These are phyloP conservation scores for Gastrolobium bilobum DNA, from an alignment of 306 rosid genomes.

Conservation along the genomic window DNA sequence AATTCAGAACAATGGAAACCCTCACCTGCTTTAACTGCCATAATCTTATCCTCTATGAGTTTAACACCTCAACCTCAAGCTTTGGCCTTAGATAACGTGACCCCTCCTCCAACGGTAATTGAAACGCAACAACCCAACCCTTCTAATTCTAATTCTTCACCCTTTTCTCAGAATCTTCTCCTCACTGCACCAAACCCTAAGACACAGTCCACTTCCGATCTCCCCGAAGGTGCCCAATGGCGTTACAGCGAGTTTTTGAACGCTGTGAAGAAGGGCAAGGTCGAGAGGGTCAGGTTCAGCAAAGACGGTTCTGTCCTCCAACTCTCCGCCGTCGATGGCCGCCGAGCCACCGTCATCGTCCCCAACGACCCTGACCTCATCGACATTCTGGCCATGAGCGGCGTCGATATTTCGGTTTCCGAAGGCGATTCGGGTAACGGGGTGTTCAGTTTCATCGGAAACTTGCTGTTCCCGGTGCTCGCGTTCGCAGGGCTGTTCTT, in stretches of 20 bases:
- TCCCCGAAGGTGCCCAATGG: constrained; percentile 95
- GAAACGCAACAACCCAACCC: constrained; percentile 69
- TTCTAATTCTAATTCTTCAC: constrained; percentile 54
- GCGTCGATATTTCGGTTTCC: constrained; percentile 91
- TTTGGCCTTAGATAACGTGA: constrained; percentile 47
- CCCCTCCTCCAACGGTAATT: constrained; percentile 59
- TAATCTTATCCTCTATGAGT: constrained; percentile 63
- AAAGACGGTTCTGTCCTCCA: constrained; percentile 94
- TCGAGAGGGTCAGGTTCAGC: constrained; percentile 90
- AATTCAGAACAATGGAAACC: too few species aligned
- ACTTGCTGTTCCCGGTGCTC: constrained; percentile 77
- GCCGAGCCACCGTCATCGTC: constrained; percentile 84
- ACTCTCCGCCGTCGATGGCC: constrained; percentile 92
- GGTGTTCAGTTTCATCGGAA: constrained; percentile 77
- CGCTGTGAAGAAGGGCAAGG: constrained; percentile 95
- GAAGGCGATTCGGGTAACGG: constrained; percentile 92
- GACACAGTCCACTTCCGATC: constrained; percentile 65
- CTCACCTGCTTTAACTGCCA: constrained; percentile 66
- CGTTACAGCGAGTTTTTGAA: constrained; percentile 95
- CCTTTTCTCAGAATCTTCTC: constrained; percentile 74
- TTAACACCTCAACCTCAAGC: constrained; percentile 69
- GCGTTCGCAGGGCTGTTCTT: constrained; percentile 94
- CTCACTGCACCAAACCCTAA: constrained; percentile 87
- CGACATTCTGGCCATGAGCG: constrained; percentile 94
- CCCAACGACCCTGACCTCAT: constrained; percentile 98